phyloP scores from a whole-genome alignment of 306 rosid species.

The Argentina anserina region DNA sequence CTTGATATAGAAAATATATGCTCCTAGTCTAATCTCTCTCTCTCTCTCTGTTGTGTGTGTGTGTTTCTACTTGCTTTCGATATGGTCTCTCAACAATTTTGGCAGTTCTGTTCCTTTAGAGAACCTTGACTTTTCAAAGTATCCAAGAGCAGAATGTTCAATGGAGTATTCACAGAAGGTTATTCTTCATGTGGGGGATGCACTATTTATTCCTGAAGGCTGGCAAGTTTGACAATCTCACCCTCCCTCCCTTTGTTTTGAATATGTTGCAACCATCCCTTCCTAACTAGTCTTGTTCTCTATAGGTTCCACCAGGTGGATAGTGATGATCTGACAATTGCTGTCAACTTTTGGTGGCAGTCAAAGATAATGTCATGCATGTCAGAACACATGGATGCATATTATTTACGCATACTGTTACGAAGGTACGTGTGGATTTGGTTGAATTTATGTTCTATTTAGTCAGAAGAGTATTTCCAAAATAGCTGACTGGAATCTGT shows the following conservation, averaged over 20 bases:
- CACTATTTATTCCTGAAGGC: conserved; percentile 97
- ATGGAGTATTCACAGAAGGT: conserved; percentile 61
- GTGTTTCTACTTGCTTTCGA: neutral
- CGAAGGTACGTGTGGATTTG: conserved; percentile 60
- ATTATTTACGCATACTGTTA: conserved; percentile 78
- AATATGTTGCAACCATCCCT: neutral
- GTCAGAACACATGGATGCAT: conserved; percentile 90
- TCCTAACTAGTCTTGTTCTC: conserved; percentile 4
- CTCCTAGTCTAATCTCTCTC: conserved; percentile 1
- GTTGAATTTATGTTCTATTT: conserved; percentile 22
- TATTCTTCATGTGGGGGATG: conserved; percentile 81
- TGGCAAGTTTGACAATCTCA: conserved; percentile 53
- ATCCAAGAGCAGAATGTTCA: conserved; percentile 72
- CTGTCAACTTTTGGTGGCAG: conserved; percentile 94
- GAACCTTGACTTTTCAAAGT: conserved; percentile 62
- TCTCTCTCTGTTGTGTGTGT: neutral
- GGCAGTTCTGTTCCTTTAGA: conserved; percentile 78
- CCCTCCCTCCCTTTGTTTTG: neutral
- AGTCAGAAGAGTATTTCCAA: conserved; percentile 5
- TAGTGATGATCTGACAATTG: conserved; percentile 85
- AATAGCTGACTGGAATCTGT: conserved; percentile 41
- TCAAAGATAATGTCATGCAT: conserved; percentile 63
- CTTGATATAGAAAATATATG: conserved; percentile 5
- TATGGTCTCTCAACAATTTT: conserved; percentile 6
- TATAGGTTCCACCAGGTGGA: conserved; percentile 92